Evolutionary conservation across 768 basidiomycete genomes (phyloP).

Genomic region (Tulasnella sp.): DNA sequence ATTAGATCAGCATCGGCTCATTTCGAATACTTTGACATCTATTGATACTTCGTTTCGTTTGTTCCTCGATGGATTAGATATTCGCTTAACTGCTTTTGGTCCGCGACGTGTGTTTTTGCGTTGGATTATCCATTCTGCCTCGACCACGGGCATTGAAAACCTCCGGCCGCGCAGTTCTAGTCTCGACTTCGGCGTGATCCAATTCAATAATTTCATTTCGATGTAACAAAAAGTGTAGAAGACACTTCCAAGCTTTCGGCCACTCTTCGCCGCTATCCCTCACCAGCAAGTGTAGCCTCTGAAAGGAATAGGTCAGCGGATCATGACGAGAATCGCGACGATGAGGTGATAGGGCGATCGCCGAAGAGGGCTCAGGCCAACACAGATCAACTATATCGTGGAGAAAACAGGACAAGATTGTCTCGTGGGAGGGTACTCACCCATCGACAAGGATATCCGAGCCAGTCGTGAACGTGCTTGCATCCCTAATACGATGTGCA

Average conservation of each 20-base stretch:
- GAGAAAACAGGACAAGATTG: not conserved
- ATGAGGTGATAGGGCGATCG: not conserved
- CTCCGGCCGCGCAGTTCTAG: not conserved
- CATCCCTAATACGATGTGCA: constrained; percentile 22
- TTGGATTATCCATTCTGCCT: not conserved
- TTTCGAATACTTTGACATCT: not conserved
- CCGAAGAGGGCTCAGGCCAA: not conserved
- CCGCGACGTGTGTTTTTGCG: not conserved
- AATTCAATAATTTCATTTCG: constrained; percentile 13
- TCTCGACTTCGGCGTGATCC: not conserved
- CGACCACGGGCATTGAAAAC: not conserved
- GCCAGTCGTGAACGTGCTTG: constrained; percentile 30
- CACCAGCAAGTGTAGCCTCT: constrained; percentile 23
- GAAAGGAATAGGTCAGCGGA: constrained; percentile 9
- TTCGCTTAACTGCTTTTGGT: not conserved
- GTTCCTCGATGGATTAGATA: constrained; percentile 9
- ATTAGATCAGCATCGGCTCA: not conserved
- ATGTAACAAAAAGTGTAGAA: not conserved
- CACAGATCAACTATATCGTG: constrained; percentile 10
- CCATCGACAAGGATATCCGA: constrained; percentile 30
- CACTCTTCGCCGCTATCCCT: not conserved
- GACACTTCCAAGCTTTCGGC: not conserved
- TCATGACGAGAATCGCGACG: not conserved
- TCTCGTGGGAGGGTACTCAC: constrained; percentile 17
- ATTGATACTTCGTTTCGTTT: not conserved